Evolutionary conservation across 2,329 filamentous ascomycete species (phyloP), one percentile per base, ranked within the genome.

Genomic region (Aspergillus hiratsukae): DNA sequence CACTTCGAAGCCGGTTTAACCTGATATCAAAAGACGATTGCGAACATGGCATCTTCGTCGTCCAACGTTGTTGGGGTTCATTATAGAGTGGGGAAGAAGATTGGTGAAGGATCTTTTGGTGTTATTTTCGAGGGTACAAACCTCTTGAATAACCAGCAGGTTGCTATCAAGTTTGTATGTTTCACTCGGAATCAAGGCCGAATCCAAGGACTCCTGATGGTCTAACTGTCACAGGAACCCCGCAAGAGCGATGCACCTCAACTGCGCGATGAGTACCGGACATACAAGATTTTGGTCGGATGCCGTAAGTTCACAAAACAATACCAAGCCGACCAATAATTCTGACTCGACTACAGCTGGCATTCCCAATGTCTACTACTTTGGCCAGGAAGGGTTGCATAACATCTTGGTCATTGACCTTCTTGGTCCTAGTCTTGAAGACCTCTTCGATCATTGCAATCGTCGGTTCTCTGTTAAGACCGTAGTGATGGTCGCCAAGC

Each of bases 281-380:
- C 94, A 58, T 99, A 99, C 82, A 99, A 99, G 83, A 97, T 99
- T 69, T 86, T 99, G 66, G 94, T 97, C 64, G 94, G 94, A 74
- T 99, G 94, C 81, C 93, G 94, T 99, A 81, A 89, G 94, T 89
- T 57, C 56, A 27, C 53, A 57, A 54, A 51, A 57, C 28, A 27
- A 58, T 57, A 62, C 65, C 51, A 21, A 51, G 52, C 46, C 52
- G 48, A 27, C 14, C 11, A 48, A 35, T 35, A 25, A 41, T 60
- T 63, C 48, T 54, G 40, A 61, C 76, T 81, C 64, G 81, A 55
- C 28, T 46, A 28, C 73, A 97, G 93, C 93, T 69, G 94, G 94
- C 69, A 97, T 99, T 66, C 94, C 94, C 69, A 97, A 97, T 84
- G 94, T 99, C 70, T 97, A 97, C 80, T 99, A 97, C 79, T 99